phyloP scores from a whole-genome alignment of 768 basidiomycete species.

The Amanita thiersii region DNA sequence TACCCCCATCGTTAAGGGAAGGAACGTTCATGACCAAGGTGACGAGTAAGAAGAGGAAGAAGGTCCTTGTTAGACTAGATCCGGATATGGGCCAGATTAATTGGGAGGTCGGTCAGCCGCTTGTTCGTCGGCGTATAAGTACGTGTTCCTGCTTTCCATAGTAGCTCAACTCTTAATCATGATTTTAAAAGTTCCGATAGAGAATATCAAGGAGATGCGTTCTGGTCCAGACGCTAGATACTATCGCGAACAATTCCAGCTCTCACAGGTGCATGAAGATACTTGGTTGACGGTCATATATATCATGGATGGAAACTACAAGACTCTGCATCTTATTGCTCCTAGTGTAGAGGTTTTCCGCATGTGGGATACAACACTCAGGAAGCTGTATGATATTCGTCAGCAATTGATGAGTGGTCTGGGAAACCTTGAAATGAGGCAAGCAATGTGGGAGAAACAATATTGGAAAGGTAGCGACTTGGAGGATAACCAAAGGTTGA shows the following conservation, averaged over 20 bases:
- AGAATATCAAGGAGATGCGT: conserved; percentile 82
- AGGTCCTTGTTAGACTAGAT: conserved; percentile 60
- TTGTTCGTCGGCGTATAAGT: conserved; percentile 8
- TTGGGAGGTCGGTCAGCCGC: conserved; percentile 54
- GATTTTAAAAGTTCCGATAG: conserved; percentile 59
- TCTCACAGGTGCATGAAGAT: conserved; percentile 50
- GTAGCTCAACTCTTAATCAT: background rate
- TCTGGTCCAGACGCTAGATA: conserved; percentile 61
- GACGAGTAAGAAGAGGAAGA: conserved; percentile 64
- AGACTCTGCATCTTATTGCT: conserved; percentile 81
- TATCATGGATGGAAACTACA: conserved; percentile 67
- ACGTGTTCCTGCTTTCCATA: background rate
- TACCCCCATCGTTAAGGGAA: conserved; percentile 9
- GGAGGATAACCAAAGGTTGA: conserved; percentile 50
- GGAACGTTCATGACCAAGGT: conserved; percentile 78
- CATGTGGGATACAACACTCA: conserved; percentile 54
- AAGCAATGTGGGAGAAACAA: conserved; percentile 71
- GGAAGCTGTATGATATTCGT: conserved; percentile 54
- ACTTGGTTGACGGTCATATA: conserved; percentile 88
- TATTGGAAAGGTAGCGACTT: conserved; percentile 75
- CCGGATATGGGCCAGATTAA: conserved; percentile 70
- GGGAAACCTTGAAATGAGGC: conserved; percentile 53
- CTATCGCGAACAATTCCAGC: conserved; percentile 64
- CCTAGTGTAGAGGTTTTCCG: conserved; percentile 38
- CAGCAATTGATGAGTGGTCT: conserved; percentile 64